Evolutionary conservation across 2,329 filamentous ascomycete species (phyloP), one percentile per base, ranked within the genome.

Genomic region (Xenoacremonium recifei): DNA sequence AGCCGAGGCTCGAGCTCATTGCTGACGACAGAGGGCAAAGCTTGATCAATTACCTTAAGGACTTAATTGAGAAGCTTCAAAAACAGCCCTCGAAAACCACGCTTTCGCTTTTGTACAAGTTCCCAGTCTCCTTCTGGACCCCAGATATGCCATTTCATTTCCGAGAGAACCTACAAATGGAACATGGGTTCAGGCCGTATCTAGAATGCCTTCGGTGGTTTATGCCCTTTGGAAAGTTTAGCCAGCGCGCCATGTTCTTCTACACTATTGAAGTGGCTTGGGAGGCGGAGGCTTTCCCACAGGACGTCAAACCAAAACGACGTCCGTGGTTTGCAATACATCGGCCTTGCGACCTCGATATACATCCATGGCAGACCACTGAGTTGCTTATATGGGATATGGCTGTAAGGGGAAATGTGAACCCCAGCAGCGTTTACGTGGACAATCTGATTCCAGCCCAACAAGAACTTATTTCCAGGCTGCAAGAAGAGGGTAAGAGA

Each of bases 331-430:
- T 80, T 23, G 73, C 63, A 0, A 52, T 77, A 12, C 69, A 71
- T 43, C 69, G 78, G 10, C 69, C 73, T 0, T 51, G 61, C 4
- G 60, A 72, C n/a, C 60, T 66, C 2, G 64, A 71, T 41, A 12
- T 7, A 1, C 55, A 40, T 17, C 49, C 57, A 1, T 71, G 62
- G 54, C 48, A 2, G 1, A 37, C 39, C 2, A 65, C 67, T 3
- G 77, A 82, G 49, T 50, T 82, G 11, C 61, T 82, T 5, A 75
- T 82, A 29, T 80, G 77, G 77, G 79, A 82, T 47, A 42, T 63
- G 2, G 49, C 57, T 2, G 61, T 64, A 6, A 49, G 45, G 2
- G 48, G 57, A 1, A 62, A 55, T 19, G 6, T 44, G 50, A 0
- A 37, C 42, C 43, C 47, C 12, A 32, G 48, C 4, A 4, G 38